Conservation (phyloP, 2,329 filamentous ascomycete species). For the Colletotrichum noveboracense region DNA sequence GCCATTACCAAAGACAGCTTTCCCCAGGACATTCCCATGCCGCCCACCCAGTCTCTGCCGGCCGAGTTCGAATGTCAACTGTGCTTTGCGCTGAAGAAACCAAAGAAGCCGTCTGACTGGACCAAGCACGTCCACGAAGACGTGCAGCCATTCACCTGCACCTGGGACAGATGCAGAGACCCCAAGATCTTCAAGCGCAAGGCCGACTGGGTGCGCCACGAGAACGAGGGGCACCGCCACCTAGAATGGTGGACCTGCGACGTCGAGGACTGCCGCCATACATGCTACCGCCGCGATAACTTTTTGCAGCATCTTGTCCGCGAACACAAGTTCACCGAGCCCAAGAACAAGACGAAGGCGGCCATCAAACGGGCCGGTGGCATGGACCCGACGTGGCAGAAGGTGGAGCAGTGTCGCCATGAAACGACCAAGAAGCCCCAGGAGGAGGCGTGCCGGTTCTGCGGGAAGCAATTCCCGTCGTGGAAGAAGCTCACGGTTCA, state of each 20-base stretch:
- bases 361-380: conserved; percentile 64
- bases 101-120: conserved; percentile 93
- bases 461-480: conserved; percentile 77
- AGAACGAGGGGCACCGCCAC: conserved; percentile 89
- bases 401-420: conserved; percentile 78
- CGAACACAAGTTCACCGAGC: conserved; percentile 86
- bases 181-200: conserved; percentile 94
- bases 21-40: conserved; percentile 80
- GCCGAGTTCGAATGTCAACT: conserved; percentile 90
- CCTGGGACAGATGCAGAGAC: conserved; percentile 81
- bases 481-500: conserved; percentile 98
- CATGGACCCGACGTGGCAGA: conserved; percentile 73
- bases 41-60: conserved; percentile 77
- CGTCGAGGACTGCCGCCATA: conserved; percentile 79
- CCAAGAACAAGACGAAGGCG: conserved; percentile 77
- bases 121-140: conserved; percentile 96
- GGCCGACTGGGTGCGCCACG: conserved; percentile 93
- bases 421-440: conserved; percentile 70
- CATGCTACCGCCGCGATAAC: conserved; percentile 88
- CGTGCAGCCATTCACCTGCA: conserved; percentile 91
- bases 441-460: conserved; percentile 87
- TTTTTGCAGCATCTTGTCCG: conserved; percentile 92
- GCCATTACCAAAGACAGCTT: conserved; percentile 76
- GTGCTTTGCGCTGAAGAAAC: conserved; percentile 85
- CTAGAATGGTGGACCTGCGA: conserved; percentile 92